phyloP scores from a whole-genome alignment of 2,329 filamentous ascomycete species.

The Aaosphaeria pasadenensis region DNA sequence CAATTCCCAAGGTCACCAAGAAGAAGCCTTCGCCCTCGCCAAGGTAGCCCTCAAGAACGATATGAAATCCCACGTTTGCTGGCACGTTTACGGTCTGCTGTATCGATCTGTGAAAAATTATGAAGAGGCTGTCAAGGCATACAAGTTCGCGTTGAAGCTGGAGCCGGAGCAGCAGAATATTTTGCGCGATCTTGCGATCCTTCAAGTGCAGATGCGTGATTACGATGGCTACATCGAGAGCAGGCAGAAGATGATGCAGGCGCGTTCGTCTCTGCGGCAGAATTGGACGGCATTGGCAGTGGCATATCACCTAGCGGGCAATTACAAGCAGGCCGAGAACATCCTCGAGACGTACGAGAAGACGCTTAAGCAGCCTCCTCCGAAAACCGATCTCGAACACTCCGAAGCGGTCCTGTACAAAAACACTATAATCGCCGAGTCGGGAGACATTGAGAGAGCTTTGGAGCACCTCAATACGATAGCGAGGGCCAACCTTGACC shows the following conservation, averaged over 20 bases:
- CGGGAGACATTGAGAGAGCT: conserved; percentile 77
- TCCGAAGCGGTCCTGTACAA: conserved; percentile 95
- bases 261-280: conserved; percentile 75
- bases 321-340: conserved; percentile 82
- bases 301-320: conserved; percentile 86
- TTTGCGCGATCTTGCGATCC: conserved; percentile 84
- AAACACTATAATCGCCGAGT: conserved; percentile 89
- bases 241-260: conserved; percentile 81
- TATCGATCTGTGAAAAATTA: conserved; percentile 96
- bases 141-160: conserved; percentile 89
- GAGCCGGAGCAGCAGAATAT: conserved; percentile 96
- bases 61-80: conserved; percentile 99
- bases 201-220: conserved; percentile 96
- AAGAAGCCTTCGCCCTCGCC: conserved; percentile 90
- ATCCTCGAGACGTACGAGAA: conserved; percentile 90
- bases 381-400: conserved; percentile 81
- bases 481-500: conserved; percentile 76
- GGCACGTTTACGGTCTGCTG: conserved; percentile 96
- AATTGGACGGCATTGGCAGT: conserved; percentile 98
- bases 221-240: conserved; percentile 92
- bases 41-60: conserved; percentile 91
- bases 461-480: conserved; percentile 80
- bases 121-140: conserved; percentile 98
- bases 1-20: conserved; percentile 85
- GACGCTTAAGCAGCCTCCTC: conserved; percentile 77